Conservation (phyloP, 2,329 filamentous ascomycete genomes). For the Thielaviopsis musarum region DNA sequence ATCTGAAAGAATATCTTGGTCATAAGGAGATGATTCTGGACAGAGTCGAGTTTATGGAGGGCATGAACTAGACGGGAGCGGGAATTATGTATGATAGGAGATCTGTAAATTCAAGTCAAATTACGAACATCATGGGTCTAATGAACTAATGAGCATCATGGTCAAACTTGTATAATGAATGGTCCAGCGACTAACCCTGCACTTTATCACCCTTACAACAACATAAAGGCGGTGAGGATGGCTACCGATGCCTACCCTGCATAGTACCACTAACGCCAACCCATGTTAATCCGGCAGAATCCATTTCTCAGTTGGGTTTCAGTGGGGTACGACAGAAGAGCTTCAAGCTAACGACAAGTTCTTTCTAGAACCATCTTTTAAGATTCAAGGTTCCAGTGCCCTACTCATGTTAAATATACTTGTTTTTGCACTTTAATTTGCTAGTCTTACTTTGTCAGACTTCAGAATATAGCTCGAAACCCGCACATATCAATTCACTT, state of each 20-base stretch:
- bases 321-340: not conserved
- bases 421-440: not conserved
- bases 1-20: constrained; percentile 65
- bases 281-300: not conserved
- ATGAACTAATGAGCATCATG: too few species aligned
- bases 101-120: too few species aligned
- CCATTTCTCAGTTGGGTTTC: not conserved
- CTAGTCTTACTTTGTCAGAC: not conserved
- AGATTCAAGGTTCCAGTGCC: not conserved
- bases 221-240: not conserved
- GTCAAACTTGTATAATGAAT: too few species aligned
- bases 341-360: not conserved
- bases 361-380: constrained; percentile 9
- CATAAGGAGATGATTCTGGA: constrained; percentile 82
- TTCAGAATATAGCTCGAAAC: not conserved
- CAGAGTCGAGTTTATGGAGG: constrained; percentile 76
- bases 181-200: too few species aligned
- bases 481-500: not conserved
- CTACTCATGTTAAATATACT: not conserved
- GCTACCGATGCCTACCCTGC: not conserved
- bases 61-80: constrained; percentile 40
- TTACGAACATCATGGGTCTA: too few species aligned
- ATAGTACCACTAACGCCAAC: not conserved
- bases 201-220: too few species aligned
- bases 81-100: not conserved